Percentiles rank a stretch among this genome's conserved stretches.
Evolutionary conservation across 352 stramenopile species (phyloP).

Genomic region (Globisporangium polare): DNA sequence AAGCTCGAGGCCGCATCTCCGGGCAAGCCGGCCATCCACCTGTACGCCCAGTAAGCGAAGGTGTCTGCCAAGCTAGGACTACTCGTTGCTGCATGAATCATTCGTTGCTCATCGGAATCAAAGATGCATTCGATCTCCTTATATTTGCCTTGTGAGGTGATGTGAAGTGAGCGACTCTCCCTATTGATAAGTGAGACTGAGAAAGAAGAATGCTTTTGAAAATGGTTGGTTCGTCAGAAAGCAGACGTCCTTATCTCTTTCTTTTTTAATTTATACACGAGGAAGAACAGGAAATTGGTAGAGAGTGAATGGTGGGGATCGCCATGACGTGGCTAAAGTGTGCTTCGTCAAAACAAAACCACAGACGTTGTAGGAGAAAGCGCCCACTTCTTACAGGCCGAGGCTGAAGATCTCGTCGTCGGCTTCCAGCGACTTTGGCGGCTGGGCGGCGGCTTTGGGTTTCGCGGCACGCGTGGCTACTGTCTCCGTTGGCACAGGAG

Average conservation of each 20-base stretch:
- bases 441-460: constrained; percentile 5
- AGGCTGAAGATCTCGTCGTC: constrained; percentile 84
- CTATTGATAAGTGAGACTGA: background rate
- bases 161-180: background rate
- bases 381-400: constrained; percentile 71
- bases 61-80: background rate
- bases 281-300: background rate
- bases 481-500: background rate
- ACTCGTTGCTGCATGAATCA: background rate
- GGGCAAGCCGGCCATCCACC: constrained; percentile 77
- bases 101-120: background rate
- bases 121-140: background rate
- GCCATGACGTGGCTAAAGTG: no score
- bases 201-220: background rate
- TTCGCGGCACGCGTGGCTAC: constrained; percentile 3
- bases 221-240: background rate
- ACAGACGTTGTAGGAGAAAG: no score
- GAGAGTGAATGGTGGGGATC: background rate
- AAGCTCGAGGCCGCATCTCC: constrained; percentile 81
- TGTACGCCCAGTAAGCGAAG: constrained; percentile 48
- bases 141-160: background rate
- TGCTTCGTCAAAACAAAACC: no score
- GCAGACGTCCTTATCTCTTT: background rate
- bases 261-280: constrained; percentile 7
- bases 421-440: constrained; percentile 13